Conservation (phyloP, 768 basidiomycete species). For the Podaxis sp. region DNA sequence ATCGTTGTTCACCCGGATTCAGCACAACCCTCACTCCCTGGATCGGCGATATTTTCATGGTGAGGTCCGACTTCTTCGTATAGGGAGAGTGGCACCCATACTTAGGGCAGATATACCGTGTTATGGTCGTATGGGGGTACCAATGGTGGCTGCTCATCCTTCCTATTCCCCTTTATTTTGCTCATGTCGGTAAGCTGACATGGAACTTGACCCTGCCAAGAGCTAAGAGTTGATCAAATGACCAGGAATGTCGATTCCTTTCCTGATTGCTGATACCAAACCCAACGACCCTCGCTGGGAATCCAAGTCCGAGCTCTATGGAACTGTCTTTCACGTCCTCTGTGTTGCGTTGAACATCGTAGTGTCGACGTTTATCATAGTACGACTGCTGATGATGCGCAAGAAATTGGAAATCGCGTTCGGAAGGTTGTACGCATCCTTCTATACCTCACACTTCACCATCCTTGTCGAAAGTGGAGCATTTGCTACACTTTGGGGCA, state of each 20-base stretch:
- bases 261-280: conserved; percentile 28
- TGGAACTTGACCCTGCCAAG: neutral
- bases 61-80: conserved; percentile 13
- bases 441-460: conserved; percentile 36
- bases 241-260: conserved; percentile 34
- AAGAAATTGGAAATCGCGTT: conserved; percentile 32
- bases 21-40: conserved; percentile 33
- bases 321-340: conserved; percentile 27
- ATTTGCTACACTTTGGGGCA: conserved; percentile 36
- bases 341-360: conserved; percentile 32
- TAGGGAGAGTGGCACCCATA: neutral
- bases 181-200: conserved; percentile 29
- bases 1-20: neutral
- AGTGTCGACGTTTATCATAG: conserved; percentile 27
- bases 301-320: conserved; percentile 18
- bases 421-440: conserved; percentile 34
- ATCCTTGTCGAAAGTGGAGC: conserved; percentile 41
- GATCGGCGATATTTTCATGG: conserved; percentile 38
- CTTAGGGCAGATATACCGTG: conserved; percentile 30
- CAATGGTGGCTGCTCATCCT: conserved; percentile 28
- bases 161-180: conserved; percentile 30
- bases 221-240: neutral
- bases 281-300: conserved; percentile 18
- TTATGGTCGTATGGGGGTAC: conserved; percentile 35
- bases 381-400: conserved; percentile 33